A percentile compares a stretch with the other conserved stretches of the same genome.
phyloP scores from a whole-genome alignment of 2,329 filamentous ascomycete species.

The Neonectria faginata region DNA sequence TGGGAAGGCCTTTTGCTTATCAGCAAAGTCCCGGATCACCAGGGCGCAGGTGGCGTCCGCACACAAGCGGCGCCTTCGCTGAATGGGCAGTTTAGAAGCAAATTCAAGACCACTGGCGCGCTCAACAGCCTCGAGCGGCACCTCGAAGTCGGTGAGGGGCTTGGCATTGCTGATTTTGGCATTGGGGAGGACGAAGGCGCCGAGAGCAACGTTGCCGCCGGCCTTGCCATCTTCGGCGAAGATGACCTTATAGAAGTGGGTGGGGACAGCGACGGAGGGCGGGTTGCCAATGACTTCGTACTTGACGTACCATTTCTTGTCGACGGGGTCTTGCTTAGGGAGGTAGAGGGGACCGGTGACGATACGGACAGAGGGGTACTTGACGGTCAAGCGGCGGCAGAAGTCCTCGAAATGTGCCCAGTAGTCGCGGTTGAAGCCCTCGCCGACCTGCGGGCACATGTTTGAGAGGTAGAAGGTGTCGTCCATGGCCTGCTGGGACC shows the following conservation, averaged over 20 bases:
- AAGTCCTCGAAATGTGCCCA: constrained; percentile 99
- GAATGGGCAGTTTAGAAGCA: constrained; percentile 78
- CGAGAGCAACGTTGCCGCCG: constrained; percentile 83
- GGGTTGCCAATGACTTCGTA: constrained; percentile 97
- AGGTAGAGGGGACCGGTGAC: constrained; percentile 96
- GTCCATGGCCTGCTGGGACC: constrained; percentile 94
- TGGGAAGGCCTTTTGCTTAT: constrained; percentile 69
- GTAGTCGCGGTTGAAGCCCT: constrained; percentile 99
- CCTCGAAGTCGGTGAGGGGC: constrained; percentile 91
- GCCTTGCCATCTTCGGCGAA: constrained; percentile 85
- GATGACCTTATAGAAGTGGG: constrained; percentile 99
- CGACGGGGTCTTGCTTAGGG: constrained; percentile 80
- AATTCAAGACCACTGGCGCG: constrained; percentile 93
- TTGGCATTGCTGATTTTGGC: constrained; percentile 88
- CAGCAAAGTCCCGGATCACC: constrained; percentile 81
- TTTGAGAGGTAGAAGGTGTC: constrained; percentile 93
- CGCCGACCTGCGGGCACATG: constrained; percentile 98
- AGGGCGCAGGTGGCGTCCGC: constrained; percentile 87
- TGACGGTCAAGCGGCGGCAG: constrained; percentile 82
- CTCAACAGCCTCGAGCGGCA: constrained; percentile 92
- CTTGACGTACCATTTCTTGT: constrained; percentile 94
- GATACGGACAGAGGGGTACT: constrained; percentile 88
- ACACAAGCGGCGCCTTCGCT: constrained; percentile 83
- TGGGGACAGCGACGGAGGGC: constrained; percentile 94
- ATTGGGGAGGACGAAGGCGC: constrained; percentile 96